phyloP scores from a whole-genome alignment of 495 filamentous ascomycete genomes.

The Tirmania nivea region DNA sequence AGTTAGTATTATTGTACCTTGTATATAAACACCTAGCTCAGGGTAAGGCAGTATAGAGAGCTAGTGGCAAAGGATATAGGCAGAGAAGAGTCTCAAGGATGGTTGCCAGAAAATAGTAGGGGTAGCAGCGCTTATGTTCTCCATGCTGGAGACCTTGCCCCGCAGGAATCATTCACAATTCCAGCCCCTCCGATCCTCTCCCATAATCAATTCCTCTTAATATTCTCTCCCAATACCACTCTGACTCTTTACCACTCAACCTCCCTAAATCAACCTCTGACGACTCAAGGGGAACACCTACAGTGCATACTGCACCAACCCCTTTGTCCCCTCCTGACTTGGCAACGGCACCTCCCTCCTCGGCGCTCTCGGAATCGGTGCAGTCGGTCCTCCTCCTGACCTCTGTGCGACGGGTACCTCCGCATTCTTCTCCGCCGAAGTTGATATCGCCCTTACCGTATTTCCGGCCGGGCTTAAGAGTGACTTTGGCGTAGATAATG shows the following conservation, averaged over 20 bases:
- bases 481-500: not conserved
- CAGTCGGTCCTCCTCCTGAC: constrained; percentile 19
- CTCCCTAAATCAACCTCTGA: too few species aligned
- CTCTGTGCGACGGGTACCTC: constrained; percentile 14
- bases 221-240: too few species aligned
- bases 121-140: too few species aligned
- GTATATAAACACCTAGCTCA: not conserved
- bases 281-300: constrained; percentile 27
- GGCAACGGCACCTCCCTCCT: constrained; percentile 63
- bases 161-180: too few species aligned
- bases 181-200: too few species aligned
- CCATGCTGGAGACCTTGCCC: too few species aligned
- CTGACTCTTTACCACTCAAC: too few species aligned
- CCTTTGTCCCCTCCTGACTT: constrained; percentile 84
- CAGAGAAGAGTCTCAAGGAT: not conserved
- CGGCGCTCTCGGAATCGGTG: constrained; percentile 23
- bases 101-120: not conserved
- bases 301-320: constrained; percentile 92
- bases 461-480: constrained; percentile 2
- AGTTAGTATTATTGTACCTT: not conserved
- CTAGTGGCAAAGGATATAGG: not conserved
- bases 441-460: constrained; percentile 4
- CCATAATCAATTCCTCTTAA: too few species aligned
- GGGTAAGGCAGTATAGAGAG: constrained; percentile 1
- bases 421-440: constrained; percentile 3